A percentile compares a stretch with the other conserved stretches of the same genome.
phyloP scores from a whole-genome alignment of 2,329 filamentous ascomycete species.

The Xylaria sp. region DNA sequence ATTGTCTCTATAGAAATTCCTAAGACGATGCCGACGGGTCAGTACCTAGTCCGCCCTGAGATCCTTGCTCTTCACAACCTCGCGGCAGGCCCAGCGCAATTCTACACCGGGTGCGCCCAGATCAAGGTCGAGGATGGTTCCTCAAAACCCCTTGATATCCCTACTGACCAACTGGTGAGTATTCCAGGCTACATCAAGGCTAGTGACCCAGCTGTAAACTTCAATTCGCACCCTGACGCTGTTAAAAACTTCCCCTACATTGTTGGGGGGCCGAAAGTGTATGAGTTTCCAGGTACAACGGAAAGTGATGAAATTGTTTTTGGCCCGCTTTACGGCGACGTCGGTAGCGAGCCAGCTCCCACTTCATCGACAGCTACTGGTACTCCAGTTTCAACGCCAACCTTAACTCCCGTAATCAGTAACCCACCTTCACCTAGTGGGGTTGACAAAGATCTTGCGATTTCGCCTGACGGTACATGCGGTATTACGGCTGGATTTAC shows the following conservation, averaged over 20 bases:
- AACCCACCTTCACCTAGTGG: not conserved
- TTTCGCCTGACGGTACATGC: constrained; percentile 2
- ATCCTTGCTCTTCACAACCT: constrained; percentile 61
- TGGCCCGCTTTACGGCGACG: constrained; percentile 4
- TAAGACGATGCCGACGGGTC: constrained; percentile 53
- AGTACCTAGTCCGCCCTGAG: constrained; percentile 63
- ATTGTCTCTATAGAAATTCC: constrained; percentile 57
- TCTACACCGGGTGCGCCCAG: constrained; percentile 41
- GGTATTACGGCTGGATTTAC: constrained; percentile 3
- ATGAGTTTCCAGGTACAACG: constrained; percentile 11
- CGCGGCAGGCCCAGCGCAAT: constrained; percentile 47
- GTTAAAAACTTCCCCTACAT: constrained; percentile 20
- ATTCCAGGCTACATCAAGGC: constrained; percentile 28
- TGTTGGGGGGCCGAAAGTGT: constrained; percentile 3
- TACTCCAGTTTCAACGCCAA: not conserved
- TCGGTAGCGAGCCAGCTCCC: not conserved
- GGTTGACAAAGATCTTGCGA: not conserved
- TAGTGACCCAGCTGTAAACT: constrained; percentile 24
- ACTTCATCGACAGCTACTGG: not conserved
- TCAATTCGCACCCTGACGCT: constrained; percentile 22
- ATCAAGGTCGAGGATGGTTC: constrained; percentile 1
- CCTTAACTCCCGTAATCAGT: not conserved
- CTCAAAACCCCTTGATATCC: constrained; percentile 43
- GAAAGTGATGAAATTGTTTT: constrained; percentile 13
- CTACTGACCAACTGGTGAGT: constrained; percentile 39